phyloP scores from a whole-genome alignment of 1,139 yeast species.

The Pichia sp. region DNA sequence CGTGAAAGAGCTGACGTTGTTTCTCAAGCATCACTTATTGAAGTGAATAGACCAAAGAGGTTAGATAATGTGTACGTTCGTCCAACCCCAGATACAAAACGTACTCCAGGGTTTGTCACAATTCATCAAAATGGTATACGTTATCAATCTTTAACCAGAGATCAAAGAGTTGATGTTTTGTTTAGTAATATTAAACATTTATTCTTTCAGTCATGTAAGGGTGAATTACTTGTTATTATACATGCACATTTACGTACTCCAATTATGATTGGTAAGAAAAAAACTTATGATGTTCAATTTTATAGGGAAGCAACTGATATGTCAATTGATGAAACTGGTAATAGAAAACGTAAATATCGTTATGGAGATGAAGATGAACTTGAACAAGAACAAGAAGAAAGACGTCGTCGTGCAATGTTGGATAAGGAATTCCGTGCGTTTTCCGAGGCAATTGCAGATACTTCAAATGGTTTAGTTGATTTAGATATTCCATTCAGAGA shows the following conservation, averaged over 20 bases:
- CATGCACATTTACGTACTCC: constrained; percentile 93
- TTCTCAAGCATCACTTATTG: constrained; percentile 81
- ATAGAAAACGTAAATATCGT: constrained; percentile 78
- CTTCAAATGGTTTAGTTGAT: constrained; percentile 73
- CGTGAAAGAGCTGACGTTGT: constrained; percentile 94
- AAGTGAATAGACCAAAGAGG: constrained; percentile 76
- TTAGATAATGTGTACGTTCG: constrained; percentile 85
- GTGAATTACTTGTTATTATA: constrained; percentile 85
- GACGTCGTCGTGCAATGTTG: constrained; percentile 81
- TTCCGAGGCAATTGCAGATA: constrained; percentile 87
- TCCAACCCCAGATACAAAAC: constrained; percentile 95
- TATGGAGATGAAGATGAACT: constrained; percentile 98
- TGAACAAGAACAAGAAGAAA: constrained; percentile 98
- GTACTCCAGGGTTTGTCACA: constrained; percentile 84
- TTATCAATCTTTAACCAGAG: constrained; percentile 81
- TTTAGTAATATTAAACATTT: constrained; percentile 89
- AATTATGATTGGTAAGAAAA: constrained; percentile 91
- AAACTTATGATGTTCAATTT: constrained; percentile 92
- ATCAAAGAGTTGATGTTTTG: constrained; percentile 81
- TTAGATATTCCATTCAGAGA: constrained; percentile 95
- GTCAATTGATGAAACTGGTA: constrained; percentile 96
- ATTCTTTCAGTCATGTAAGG: constrained; percentile 94
- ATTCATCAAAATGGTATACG: constrained; percentile 96
- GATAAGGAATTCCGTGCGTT: constrained; percentile 89
- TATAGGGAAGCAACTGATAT: constrained; percentile 96